Percentiles rank a stretch among this genome's conserved stretches.
These are phyloP conservation scores for Leishmania aethiopica DNA, from an alignment of 208 protist species.

Conservation along the genomic window DNA sequence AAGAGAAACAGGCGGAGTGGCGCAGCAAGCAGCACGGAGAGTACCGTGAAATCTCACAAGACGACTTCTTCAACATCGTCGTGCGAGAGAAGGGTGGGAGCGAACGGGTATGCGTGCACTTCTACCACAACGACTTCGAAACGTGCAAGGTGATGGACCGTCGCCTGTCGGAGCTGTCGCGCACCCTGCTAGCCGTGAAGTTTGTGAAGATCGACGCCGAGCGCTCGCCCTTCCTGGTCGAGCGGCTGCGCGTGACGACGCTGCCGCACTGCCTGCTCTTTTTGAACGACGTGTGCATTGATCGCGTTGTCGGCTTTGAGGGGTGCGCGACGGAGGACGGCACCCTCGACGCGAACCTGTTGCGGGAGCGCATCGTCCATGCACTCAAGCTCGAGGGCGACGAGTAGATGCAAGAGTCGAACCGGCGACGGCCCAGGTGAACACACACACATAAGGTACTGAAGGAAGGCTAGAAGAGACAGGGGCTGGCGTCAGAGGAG, in stretches of 20 bases:
- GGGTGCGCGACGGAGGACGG: constrained; percentile 85
- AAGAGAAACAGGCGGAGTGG: constrained; percentile 79
- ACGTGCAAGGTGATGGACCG: constrained; percentile 96
- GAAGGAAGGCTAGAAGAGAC: background rate
- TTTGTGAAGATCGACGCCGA: constrained; percentile 96
- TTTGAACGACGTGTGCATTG: constrained; percentile 93
- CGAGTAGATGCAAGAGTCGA: constrained; percentile 2
- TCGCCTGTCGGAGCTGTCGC: constrained; percentile 86
- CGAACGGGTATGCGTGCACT: constrained; percentile 89
- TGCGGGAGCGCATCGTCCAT: constrained; percentile 70
- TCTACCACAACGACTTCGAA: constrained; percentile 96
- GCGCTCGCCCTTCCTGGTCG: constrained; percentile 94
- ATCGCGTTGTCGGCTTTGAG: constrained; percentile 96
- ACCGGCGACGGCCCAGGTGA: background rate
- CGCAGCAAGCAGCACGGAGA: constrained; percentile 90
- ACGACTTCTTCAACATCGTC: constrained; percentile 94
- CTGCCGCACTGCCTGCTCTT: constrained; percentile 95
- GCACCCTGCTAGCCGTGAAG: constrained; percentile 79
- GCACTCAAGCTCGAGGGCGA: constrained; percentile 28
- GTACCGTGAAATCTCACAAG: constrained; percentile 93
- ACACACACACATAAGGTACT: background rate
- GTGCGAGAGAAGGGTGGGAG: constrained; percentile 92
- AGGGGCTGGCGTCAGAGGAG: background rate
- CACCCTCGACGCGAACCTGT: constrained; percentile 75
- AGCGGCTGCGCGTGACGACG: constrained; percentile 90